Base-by-base conservation (phyloP, 345 rosid genomes). In the Linum usitatissimum region DNA sequence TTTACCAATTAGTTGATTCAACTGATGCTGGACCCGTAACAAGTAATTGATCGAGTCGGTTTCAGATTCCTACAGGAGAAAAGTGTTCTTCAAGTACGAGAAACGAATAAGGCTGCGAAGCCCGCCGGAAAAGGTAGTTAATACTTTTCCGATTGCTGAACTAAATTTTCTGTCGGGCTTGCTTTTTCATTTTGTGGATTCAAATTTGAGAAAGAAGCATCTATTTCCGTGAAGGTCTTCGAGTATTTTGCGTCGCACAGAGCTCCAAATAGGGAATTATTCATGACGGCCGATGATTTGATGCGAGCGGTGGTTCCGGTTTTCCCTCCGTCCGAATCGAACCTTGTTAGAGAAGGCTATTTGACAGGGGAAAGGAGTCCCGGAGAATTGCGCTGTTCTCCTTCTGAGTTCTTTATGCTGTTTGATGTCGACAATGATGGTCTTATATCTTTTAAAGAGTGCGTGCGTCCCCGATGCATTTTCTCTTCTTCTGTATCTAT, bases 251-350 rank as follows among this genome's bases (percentile, higher is more conserved):
- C 97, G 30, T 81, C 95, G 61, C 70, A 58, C 55, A 69, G 66
- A 63, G 76, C 78, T 42, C 67, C 77, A 0, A 76, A 74, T 42
- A 92, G 99, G 60, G 95, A 93, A 73, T 59, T 82, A 62, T 75
- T 84, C 20, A 87, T 93, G 99, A 83, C 59, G 73, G 92, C 97
- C 0, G 87, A 72, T 20, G 99, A 93, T 79, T 71, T 93, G 72
- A 93, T 93, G 99, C 84, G 97, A 3, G 99, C 99, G 2, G 72
- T 81, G 7, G 89, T 90, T 31, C 97, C 97, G 6, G 97, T 93
- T 53, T 93, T 93, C 71, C 97, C 99, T 71, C 95, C 99, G 38
- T 86, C 96, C 3, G 96, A 87, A 69, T 93, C 99, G 18, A 64
- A 83, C 63, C 72, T 80, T 20, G 89, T 93, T 54, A 84, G 99